Conservation (phyloP, 2,329 filamentous ascomycete genomes). For the Fusarium fracticaudum region DNA sequence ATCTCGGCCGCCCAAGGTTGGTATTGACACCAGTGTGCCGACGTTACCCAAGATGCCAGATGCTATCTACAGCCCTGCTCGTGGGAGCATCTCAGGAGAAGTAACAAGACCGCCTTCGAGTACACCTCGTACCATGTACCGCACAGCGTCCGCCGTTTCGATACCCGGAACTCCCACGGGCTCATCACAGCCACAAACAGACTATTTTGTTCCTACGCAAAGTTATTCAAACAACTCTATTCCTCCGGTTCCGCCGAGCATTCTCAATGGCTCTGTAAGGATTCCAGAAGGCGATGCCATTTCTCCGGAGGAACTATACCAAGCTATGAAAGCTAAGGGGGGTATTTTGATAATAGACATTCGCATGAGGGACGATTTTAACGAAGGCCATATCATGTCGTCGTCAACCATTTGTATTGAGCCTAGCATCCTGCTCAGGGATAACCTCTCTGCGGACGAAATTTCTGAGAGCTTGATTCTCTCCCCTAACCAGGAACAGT, state of each 20-base stretch:
- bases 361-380: conserved; percentile 80
- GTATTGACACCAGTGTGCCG: conserved; percentile 62
- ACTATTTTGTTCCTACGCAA: conserved; percentile 47
- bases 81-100: conserved; percentile 74
- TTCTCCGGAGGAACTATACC: conserved; percentile 74
- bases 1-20: conserved; percentile 55
- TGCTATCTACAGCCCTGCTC: conserved; percentile 81
- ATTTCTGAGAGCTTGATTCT: conserved; percentile 76
- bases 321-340: conserved; percentile 67
- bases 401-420: conserved; percentile 90
- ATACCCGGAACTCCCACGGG: conserved; percentile 42
- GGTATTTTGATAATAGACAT: conserved; percentile 88
- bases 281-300: conserved; percentile 67
- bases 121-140: conserved; percentile 70
- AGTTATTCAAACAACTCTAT: conserved; percentile 40
- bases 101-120: conserved; percentile 72
- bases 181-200: conserved; percentile 43
- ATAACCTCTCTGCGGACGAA: conserved; percentile 70
- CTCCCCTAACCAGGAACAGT: conserved; percentile 77
- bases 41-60: conserved; percentile 76
- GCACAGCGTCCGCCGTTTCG: conserved; percentile 64
- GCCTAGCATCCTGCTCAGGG: conserved; percentile 75
- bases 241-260: conserved; percentile 52
- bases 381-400: conserved; percentile 88
- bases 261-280: conserved; percentile 54